A percentile compares a stretch with the other conserved stretches of the same genome.
Conservation (phyloP, 2,329 filamentous ascomycete species). For the Lachnellula hyalina region DNA sequence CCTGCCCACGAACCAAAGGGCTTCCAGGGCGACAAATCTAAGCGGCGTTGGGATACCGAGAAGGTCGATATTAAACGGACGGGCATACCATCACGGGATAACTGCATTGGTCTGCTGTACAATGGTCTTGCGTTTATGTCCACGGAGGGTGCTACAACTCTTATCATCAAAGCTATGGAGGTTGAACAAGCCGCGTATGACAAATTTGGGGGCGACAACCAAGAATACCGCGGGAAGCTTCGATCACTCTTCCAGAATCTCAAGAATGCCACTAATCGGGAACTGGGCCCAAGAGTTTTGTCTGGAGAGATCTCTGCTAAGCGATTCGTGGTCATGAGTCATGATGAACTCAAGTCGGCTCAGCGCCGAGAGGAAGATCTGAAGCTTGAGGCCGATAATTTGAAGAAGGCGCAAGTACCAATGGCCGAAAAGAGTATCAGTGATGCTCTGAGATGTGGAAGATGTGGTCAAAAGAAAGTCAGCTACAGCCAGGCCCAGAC, state of each 20-base stretch:
- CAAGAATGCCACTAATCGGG: slow-evolving; percentile 82
- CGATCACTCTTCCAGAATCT: slow-evolving; percentile 91
- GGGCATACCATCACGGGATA: slow-evolving; percentile 68
- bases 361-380: slow-evolving; percentile 72
- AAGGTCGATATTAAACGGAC: slow-evolving; percentile 74
- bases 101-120: slow-evolving; percentile 86
- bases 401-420: slow-evolving; percentile 94
- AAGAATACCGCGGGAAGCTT: slow-evolving; percentile 81
- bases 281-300: slow-evolving; percentile 71
- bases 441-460: slow-evolving; percentile 80
- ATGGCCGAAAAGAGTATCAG: slow-evolving; percentile 88
- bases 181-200: slow-evolving; percentile 75
- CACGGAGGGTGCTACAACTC: slow-evolving; percentile 61
- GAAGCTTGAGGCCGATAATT: slow-evolving; percentile 81
- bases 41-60: slow-evolving; percentile 78
- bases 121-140: slow-evolving; percentile 75
- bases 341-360: slow-evolving; percentile 85
- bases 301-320: slow-evolving; percentile 65
- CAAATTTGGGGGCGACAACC: slow-evolving; percentile 62
- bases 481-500: slow-evolving; percentile 97
- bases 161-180: slow-evolving; percentile 72
- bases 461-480: slow-evolving; percentile 90
- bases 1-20: slow-evolving; percentile 40
- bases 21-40: slow-evolving; percentile 64
- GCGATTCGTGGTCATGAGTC: slow-evolving; percentile 78